Evolutionary conservation across 2,329 filamentous ascomycete genomes (phyloP), one percentile per base, ranked within the genome.

Genomic region (Ophiognomonia clavigignenti-juglandacearum): DNA sequence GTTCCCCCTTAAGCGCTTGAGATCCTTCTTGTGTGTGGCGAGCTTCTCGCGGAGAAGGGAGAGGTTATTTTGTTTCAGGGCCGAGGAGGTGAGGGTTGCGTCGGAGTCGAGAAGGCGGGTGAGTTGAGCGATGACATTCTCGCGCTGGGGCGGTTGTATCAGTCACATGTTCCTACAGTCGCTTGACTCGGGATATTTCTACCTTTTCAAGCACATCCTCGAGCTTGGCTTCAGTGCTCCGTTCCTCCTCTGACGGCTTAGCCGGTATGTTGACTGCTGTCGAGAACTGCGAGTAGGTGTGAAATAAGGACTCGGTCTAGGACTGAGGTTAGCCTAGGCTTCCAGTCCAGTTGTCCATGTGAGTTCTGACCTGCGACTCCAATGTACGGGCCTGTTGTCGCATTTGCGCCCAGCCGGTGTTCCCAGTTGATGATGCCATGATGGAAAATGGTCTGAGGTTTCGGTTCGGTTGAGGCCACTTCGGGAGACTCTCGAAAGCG

Each of bases 21-120:
- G 80, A 66, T 97, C 92, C 54, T 84, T 85, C 52, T 84, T 83
- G 71, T 98, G 92, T 63, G 95, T 87, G 31, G 82, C 73, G 14
- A 97, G 83, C 64, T 96, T 86, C 71, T 96, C 91, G 56, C 88
- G 87, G 58, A 97, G 88, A 24, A 95, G 85, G 50, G 88, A 78
- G 31, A 98, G 83, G 64, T 97, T 96, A 72, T 92, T 96, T 61
- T 96, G 91, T 70, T 97, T 97, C n/a, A 96, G 79, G 47, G 91
- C 90, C 31, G 92, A 97, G 37, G 90, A 85, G 42, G 87, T 89
- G 50, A 95, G 80, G 47, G 84, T 77, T 19, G 90, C 82, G 75
- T 97, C 92, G 47, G 91, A 95, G 71, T 97, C 92, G 57, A 97
- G 86, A 45, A 96, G 83, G 49, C 92, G 88, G 56, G 83, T 74